phyloP scores from a whole-genome alignment of 1,284 basidiomycete genomes.

The Vanrija humicola region DNA sequence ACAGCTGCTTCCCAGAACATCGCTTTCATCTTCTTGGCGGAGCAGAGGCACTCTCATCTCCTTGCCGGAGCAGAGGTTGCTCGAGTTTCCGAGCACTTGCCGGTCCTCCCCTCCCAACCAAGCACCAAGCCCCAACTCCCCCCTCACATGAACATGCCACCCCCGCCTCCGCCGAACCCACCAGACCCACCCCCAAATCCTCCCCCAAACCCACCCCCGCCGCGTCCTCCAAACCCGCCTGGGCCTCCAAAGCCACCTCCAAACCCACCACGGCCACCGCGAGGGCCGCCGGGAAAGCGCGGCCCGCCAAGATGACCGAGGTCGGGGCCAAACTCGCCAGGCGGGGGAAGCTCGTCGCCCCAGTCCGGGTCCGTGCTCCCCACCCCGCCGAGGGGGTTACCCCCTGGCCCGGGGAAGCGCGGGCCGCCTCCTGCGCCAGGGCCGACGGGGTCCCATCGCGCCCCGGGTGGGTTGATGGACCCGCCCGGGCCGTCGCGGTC shows the following conservation, averaged over 20 bases:
- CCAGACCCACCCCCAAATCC: conserved; percentile 6
- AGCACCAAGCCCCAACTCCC: no score
- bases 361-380: conserved; percentile 42
- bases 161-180: conserved; percentile 15
- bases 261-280: conserved; percentile 14
- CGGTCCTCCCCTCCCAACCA: no score
- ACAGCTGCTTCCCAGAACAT: background rate
- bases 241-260: conserved; percentile 17
- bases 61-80: no score
- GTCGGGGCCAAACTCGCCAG: conserved; percentile 46
- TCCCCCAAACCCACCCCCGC: conserved; percentile 1
- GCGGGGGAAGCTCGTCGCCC: conserved; percentile 47
- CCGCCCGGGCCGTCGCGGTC: conserved; percentile 35
- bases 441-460: conserved; percentile 55
- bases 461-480: conserved; percentile 49
- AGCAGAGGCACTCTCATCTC: no score
- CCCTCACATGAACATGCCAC: conserved; percentile 24
- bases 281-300: conserved; percentile 15
- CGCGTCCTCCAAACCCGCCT: conserved; percentile 18
- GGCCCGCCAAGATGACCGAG: conserved; percentile 24
- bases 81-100: no score
- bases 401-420: conserved; percentile 23
- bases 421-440: conserved; percentile 30
- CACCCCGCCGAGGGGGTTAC: conserved; percentile 37
- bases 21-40: background rate